These are phyloP conservation scores for Nidularia sp. DNA, from an alignment of 768 basidiomycete species.

Conservation along the genomic window DNA sequence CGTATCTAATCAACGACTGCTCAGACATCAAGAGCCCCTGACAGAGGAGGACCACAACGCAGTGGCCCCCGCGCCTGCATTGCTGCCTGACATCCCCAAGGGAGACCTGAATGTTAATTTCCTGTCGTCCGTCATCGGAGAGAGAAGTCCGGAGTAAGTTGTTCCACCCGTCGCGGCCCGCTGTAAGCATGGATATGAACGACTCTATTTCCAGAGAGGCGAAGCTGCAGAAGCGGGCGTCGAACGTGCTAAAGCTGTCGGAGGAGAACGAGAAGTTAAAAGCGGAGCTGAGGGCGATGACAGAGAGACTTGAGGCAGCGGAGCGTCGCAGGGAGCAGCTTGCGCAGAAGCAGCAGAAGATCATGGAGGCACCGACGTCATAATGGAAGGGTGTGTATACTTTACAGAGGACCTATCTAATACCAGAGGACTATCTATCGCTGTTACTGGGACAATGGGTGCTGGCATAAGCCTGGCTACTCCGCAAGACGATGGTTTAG, in stretches of 20 bases:
- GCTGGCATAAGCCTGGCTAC: too few relatives aligned
- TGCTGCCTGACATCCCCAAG: constrained; percentile 48
- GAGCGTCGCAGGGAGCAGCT: constrained; percentile 57
- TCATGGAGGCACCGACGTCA: constrained; percentile 21
- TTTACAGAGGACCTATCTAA: too few relatives aligned
- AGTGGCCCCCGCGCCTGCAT: constrained; percentile 4
- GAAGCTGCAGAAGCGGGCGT: constrained; percentile 66
- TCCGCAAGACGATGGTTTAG: too few relatives aligned
- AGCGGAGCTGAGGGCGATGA: constrained; percentile 71
- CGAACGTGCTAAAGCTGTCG: constrained; percentile 71
- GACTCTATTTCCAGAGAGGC: constrained; percentile 30
- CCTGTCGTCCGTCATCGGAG: constrained; percentile 35
- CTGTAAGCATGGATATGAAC: constrained; percentile 5
- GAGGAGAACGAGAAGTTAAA: constrained; percentile 80
- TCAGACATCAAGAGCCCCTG: constrained; percentile 11
- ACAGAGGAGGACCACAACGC: constrained; percentile 1
- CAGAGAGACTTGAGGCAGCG: constrained; percentile 68
- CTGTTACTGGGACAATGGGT: too few relatives aligned
- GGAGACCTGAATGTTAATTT: constrained; percentile 39
- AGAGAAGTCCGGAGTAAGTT: constrained; percentile 44
- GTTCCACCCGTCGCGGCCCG: constrained; percentile 1
- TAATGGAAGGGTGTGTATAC: constrained; percentile 1
- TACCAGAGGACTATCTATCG: too few relatives aligned
- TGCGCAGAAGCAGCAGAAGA: constrained; percentile 28
- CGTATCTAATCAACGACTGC: constrained; percentile 24